Base-by-base conservation (phyloP, 2,329 filamentous ascomycete genomes). In the Bipolaris victoriae region DNA sequence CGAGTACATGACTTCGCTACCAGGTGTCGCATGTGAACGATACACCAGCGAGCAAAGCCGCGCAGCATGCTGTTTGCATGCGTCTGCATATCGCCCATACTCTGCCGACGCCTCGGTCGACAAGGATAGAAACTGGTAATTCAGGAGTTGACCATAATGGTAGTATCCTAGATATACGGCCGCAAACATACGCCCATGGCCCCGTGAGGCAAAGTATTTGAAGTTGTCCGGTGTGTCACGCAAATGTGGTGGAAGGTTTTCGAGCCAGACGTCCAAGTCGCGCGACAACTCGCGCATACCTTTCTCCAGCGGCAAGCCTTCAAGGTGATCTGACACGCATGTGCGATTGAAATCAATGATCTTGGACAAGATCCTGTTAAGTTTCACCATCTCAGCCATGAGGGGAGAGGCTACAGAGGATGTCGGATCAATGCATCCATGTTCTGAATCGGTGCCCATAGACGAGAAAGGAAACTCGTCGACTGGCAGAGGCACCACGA, bases 151-250 rank as follows among this genome's bases (percentile, higher is more conserved):
- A 13, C 64, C 66, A 46, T 63, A 68, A 37, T 68, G 66, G 26
- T 68, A 68, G 36, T 67, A 68, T 3, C 66, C 66, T 11, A 68
- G 60, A 53, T 68, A 68, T 5, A 68, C 52, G 16, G 66, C 66
- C 10, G 58, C 58, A 22, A 68, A 68, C 63, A 68, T 66, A 7
- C 66, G 61, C 2, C 66, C 66, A 16, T 67, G 59, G 3, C 66
- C 64, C 29, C 57, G 61, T 18, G 62, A 64, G 22, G 66, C 61
- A 39, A 67, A 68, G 44, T 60, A 64, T 29, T 59, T 57, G 39
- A 68, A 64, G 22, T 68, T 68, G 10, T 58, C 63, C 6, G 66
- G 63, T 3, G 66, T 68, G 39, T 68, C 66, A 29, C 61, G 62
- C 64, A 68, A 64, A n/a, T 64, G 61, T 37, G 62, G 58, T n/a